Conservation (phyloP, 371 early-diverging fungal species). For the Cokeromyces recurvatus region DNA sequence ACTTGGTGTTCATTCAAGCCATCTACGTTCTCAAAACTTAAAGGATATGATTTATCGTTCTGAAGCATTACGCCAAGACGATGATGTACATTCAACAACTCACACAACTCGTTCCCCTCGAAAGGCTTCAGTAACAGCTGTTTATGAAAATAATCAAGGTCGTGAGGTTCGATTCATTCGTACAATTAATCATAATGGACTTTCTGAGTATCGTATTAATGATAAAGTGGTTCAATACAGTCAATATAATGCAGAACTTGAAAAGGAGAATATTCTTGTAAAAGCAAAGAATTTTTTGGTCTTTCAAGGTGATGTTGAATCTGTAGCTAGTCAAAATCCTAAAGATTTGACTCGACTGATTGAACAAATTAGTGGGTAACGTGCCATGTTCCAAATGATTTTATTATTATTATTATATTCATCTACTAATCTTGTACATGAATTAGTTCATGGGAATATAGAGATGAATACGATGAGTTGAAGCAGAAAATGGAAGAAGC, state of each 20-base stretch:
- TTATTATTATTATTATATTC: background rate
- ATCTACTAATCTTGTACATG: background rate
- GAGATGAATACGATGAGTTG: constrained; percentile 82
- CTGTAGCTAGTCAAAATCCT: constrained; percentile 94
- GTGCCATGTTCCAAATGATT: too few species aligned
- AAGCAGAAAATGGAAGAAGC: constrained; percentile 82
- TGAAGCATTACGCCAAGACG: constrained; percentile 32
- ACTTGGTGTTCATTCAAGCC: constrained; percentile 85
- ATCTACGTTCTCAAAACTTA: constrained; percentile 84
- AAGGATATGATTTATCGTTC: constrained; percentile 91
- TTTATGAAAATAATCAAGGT: constrained; percentile 64
- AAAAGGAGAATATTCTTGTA: constrained; percentile 87
- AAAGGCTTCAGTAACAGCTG: constrained; percentile 73
- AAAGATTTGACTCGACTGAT: constrained; percentile 92
- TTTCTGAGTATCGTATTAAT: constrained; percentile 89
- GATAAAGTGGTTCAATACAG: constrained; percentile 61
- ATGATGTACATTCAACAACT: constrained; percentile 10
- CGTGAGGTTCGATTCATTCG: constrained; percentile 59
- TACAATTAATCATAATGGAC: constrained; percentile 67
- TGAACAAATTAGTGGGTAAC: constrained; percentile 93
- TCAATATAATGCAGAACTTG: constrained; percentile 76
- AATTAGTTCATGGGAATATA: constrained; percentile 78
- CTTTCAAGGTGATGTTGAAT: constrained; percentile 98
- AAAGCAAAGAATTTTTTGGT: constrained; percentile 98
- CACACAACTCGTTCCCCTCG: constrained; percentile 38